phyloP scores from a whole-genome alignment of 2,329 filamentous ascomycete genomes.

The Aspergillus eucalypticola region DNA sequence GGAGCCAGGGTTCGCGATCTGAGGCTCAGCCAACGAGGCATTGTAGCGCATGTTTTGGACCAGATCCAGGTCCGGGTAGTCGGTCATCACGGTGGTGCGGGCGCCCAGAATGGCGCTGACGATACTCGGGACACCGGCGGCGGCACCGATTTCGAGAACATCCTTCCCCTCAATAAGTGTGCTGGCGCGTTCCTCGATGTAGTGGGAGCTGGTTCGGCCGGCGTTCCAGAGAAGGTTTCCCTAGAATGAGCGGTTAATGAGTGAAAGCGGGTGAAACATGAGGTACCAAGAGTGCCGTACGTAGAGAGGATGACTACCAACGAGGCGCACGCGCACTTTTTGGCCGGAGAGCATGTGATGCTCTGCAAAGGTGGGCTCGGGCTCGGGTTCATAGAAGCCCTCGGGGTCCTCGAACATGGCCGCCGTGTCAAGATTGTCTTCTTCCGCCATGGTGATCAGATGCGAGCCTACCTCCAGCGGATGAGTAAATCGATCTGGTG shows the following conservation, averaged over 20 bases:
- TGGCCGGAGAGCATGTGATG: slow-evolving; percentile 69
- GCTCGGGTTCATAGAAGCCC: slow-evolving; percentile 76
- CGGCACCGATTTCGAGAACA: slow-evolving; percentile 88
- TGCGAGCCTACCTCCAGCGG: background rate
- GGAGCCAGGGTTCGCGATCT: slow-evolving; percentile 39
- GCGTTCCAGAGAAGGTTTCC: slow-evolving; percentile 93
- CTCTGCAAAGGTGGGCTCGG: slow-evolving; percentile 70
- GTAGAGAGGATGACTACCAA: slow-evolving; percentile 86
- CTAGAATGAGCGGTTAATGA: slow-evolving; percentile 36
- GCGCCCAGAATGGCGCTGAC: slow-evolving; percentile 75
- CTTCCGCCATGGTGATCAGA: slow-evolving; percentile 25
- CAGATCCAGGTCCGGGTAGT: slow-evolving; percentile 85
- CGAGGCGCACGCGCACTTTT: slow-evolving; percentile 70
- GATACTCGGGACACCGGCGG: slow-evolving; percentile 79
- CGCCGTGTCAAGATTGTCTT: slow-evolving; percentile 39
- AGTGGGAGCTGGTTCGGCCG: slow-evolving; percentile 72
- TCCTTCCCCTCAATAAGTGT: slow-evolving; percentile 64
- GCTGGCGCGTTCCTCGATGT: slow-evolving; percentile 69
- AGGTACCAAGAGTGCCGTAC: slow-evolving; percentile 44
- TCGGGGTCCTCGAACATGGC: slow-evolving; percentile 77
- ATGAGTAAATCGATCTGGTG: slow-evolving; percentile 8
- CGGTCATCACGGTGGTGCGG: slow-evolving; percentile 70
- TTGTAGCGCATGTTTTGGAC: slow-evolving; percentile 78
- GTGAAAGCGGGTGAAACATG: background rate
- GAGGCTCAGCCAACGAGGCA: slow-evolving; percentile 58